Percentiles rank a stretch among this genome's conserved stretches.
Conservation (phyloP, 192 early-diverging fungal genomes). For the Chytriomyces confervae region DNA sequence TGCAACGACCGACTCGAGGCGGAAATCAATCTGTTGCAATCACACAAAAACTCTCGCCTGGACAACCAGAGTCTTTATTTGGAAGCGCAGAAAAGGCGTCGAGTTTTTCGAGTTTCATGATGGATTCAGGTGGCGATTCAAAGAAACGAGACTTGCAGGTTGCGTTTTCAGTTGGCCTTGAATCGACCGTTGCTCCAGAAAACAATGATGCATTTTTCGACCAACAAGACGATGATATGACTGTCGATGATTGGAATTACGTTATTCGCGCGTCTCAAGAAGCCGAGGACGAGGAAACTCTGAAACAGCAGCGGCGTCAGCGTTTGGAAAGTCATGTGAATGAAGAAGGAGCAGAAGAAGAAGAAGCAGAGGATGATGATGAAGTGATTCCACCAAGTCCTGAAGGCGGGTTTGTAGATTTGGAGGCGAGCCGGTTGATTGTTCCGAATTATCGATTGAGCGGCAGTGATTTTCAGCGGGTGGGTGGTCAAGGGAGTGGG, state of each 20-base stretch:
- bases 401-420: not conserved
- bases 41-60: not conserved
- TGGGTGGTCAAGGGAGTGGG: not conserved
- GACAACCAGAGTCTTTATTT: not conserved
- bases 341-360: not conserved
- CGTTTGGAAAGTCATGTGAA: not conserved
- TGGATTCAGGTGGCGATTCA: not conserved
- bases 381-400: slow-evolving; percentile 1
- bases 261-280: slow-evolving; percentile 1
- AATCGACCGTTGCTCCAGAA: too few relatives aligned
- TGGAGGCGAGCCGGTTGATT: not conserved
- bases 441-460: not conserved
- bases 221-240: too few relatives aligned
- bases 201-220: too few relatives aligned
- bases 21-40: not conserved
- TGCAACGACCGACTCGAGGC: not conserved
- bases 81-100: not conserved
- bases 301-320: not conserved
- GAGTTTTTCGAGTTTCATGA: not conserved
- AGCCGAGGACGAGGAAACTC: not conserved
- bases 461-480: not conserved
- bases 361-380: not conserved
- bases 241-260: not conserved
- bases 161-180: too few relatives aligned
- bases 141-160: too few relatives aligned